Base-by-base conservation (phyloP, 2,329 filamentous ascomycete species). In the Fusarium sambucinum region DNA sequence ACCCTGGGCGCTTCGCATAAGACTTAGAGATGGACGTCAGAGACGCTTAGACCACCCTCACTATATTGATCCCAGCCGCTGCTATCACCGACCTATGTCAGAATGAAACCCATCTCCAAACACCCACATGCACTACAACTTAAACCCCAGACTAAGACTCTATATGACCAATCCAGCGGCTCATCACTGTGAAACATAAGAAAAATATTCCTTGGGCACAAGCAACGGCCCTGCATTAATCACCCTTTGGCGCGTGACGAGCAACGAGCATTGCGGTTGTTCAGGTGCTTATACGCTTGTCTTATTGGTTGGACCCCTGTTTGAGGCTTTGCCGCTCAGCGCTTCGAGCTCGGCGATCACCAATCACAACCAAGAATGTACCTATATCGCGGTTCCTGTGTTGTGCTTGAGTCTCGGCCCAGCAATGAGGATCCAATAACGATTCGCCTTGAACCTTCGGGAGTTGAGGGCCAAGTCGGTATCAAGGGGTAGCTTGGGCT, bases 221-320 rank as follows among this genome's bases (percentile, higher is more conserved):
- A 62, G 55, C n/a, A 58, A 41, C 50, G 62, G 63, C 63, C 63
- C 70, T 74, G 66, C 68, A 67, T 70, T 53, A 70, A 61, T 72
- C 68, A 70, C 66, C 42, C 59, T 57, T 48, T 64, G 64, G 72
- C 70, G 72, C 70, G 73, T 74, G 72, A 68, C 59, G 55, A 70
- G 40, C 35, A 60, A 61, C 61, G 56, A 48, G 58, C 55, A 47
- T 60, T 56, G 48, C 40, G 38, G 61, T 59, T 56, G 55, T 40
- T 38, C 50, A 44, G 55, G 47, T 40, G 45, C 19, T 13, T 30
- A 30, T 41, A 14, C n/a, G 52, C 23, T 33, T 53, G 6, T 42
- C 59, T 70, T 52, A 77, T 78, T 77, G 76, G 76, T 50, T 41
- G 56, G 52, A 56, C 68, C 54, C 71, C 65, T 70, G 69, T 56